Base-by-base conservation (phyloP, 768 basidiomycete genomes). In the Ramaria sp. region DNA sequence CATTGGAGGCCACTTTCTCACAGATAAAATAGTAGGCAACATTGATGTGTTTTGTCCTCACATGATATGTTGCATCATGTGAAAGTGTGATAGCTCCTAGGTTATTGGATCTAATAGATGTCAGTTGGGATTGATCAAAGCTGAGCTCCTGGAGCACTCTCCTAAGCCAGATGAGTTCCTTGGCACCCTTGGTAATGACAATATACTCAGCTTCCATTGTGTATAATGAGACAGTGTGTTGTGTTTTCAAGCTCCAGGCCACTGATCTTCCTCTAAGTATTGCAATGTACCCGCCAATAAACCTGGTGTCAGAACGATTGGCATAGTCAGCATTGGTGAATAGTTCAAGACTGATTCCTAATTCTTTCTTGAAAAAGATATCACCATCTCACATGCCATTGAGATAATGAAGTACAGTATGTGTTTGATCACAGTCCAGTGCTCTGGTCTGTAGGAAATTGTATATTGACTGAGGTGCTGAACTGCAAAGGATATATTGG, bases 31-130 rank as follows among this genome's bases (percentile, higher is more conserved):
- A 72, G 57, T 72, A 68, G 3, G 65, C 59, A 15, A 75, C 68
- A 27, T 75, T 70, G 55, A 78, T 72, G 62, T 77, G 77, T 60
- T 75, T 77, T 10, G 68, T 65, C 17, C 70, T 62, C 3, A 63
- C 49, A 54, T 78, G 75, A 53, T 66, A 65, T 1, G 61, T 48
- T 0, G 73, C 66, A 50, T 78, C 72, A 7, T 66, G 59, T 0
- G 71, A 53, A 4, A 69, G 48, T 0, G 54, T 59, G 45, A 64
- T 63, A 12, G 61, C 61, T 6, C 59, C 53, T 43, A 68, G 64
- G 41, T 69, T 69, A 59, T 70, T 66, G 49, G n/a, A n/a, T n/a
- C 41, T 19, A 54, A 57, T 41, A 54, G 56, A 19, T 39, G 45
- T 63, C 59, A 7, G 59, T 2, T 27, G 54, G 55, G 20, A 0